Evolutionary conservation across 1,284 basidiomycete species (phyloP).

Genomic region (Malassezia slooffiae): DNA sequence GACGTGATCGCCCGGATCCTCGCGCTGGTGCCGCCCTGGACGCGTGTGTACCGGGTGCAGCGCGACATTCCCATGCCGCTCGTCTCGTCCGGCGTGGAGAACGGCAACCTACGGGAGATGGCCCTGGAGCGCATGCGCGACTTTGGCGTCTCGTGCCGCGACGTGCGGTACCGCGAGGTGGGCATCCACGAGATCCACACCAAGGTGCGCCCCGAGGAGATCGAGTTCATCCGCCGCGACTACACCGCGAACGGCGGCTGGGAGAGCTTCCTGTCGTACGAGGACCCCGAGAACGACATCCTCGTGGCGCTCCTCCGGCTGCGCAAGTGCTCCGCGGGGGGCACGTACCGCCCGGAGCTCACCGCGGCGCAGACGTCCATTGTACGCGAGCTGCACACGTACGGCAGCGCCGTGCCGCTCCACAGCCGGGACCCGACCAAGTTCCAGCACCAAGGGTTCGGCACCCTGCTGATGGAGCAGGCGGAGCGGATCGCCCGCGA

Average conservation of each 20-base stretch:
- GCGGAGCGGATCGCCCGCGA: slow-evolving; percentile 95
- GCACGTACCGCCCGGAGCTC: slow-evolving; percentile 89
- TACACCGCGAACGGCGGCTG: slow-evolving; percentile 90
- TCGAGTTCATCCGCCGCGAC: slow-evolving; percentile 91
- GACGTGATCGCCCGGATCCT: slow-evolving; percentile 93
- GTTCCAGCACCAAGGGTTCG: slow-evolving; percentile 64
- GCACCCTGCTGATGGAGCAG: slow-evolving; percentile 96
- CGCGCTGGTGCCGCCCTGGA: slow-evolving; percentile 96
- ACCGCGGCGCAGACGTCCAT: slow-evolving; percentile 75
- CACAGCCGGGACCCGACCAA: slow-evolving; percentile 95
- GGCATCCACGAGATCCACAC: slow-evolving; percentile 98
- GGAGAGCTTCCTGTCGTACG: slow-evolving; percentile 98
- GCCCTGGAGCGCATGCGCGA: slow-evolving; percentile 97
- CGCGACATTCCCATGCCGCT: slow-evolving; percentile 43
- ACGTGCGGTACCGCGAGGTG: slow-evolving; percentile 95
- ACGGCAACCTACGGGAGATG: slow-evolving; percentile 91
- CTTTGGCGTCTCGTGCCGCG: slow-evolving; percentile 92
- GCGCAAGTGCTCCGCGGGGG: slow-evolving; percentile 87
- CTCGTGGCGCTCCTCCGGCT: slow-evolving; percentile 84
- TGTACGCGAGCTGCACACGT: slow-evolving; percentile 94
- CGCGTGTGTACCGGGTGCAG: slow-evolving; percentile 82
- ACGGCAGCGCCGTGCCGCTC: slow-evolving; percentile 93
- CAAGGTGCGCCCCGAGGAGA: slow-evolving; percentile 87
- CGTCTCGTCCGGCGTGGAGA: slow-evolving; percentile 85
- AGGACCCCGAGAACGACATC: slow-evolving; percentile 93